A percentile compares a stretch with the other conserved stretches of the same genome.
These are phyloP conservation scores for Solanum neorickii DNA, from an alignment of 257 asterid genomes.

Conservation along the genomic window DNA sequence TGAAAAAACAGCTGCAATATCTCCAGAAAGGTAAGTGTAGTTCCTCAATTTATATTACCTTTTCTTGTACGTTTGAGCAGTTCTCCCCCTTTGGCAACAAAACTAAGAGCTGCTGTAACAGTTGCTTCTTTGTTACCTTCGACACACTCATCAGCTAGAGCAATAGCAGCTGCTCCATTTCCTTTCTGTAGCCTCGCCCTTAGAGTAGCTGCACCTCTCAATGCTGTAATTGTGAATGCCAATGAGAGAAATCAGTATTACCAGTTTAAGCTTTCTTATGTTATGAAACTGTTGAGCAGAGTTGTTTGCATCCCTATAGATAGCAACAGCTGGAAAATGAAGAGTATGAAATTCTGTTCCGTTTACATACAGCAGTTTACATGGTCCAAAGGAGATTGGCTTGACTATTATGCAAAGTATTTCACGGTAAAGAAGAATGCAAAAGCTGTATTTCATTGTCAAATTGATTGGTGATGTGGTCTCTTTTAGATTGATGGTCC, in stretches of 20 bases:
- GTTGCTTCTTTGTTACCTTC: constrained; percentile 39
- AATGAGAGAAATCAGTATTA: not conserved
- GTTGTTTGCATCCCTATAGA: not conserved
- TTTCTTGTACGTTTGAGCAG: constrained; percentile 82
- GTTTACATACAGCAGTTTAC: not conserved
- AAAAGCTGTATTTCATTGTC: not conserved
- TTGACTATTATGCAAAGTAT: not conserved
- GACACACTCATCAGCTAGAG: constrained; percentile 32
- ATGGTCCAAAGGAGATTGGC: not conserved
- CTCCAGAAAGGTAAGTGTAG: not conserved
- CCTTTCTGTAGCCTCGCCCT: constrained; percentile 55
- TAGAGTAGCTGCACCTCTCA: constrained; percentile 74
- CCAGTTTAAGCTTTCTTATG: not conserved
- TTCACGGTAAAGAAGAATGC: not conserved
- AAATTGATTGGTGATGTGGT: not conserved
- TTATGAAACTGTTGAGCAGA: not conserved
- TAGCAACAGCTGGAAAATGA: not conserved
- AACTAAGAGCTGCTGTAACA: constrained; percentile 29
- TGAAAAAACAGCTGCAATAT: not conserved
- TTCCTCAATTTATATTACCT: constrained; percentile 24
- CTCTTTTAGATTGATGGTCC: not conserved
- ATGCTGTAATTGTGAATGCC: constrained; percentile 29
- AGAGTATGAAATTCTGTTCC: not conserved
- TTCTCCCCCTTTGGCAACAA: constrained; percentile 58
- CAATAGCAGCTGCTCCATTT: constrained; percentile 28